phyloP scores from a whole-genome alignment of 1,284 basidiomycete species.

The Ceratobasidium sp. region DNA sequence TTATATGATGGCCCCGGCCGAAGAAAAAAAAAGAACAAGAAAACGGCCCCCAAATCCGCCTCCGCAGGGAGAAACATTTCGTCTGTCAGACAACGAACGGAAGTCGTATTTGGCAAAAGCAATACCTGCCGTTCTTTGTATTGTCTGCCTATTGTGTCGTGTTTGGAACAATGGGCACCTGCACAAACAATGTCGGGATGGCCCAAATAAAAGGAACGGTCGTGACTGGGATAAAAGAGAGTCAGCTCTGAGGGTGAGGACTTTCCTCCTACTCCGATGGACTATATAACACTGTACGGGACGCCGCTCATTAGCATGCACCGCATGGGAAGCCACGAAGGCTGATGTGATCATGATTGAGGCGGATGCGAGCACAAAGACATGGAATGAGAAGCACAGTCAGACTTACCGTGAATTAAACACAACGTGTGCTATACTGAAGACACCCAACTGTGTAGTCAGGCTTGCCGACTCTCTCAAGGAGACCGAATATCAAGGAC shows the following conservation, averaged over 20 bases:
- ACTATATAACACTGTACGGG: background rate
- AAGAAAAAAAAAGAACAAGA: constrained; percentile 13
- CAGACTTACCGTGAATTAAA: constrained; percentile 3
- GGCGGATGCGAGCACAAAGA: constrained; percentile 9
- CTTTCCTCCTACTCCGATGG: background rate
- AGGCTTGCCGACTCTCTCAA: no score
- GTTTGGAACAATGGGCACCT: constrained; percentile 28
- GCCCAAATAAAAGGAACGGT: background rate
- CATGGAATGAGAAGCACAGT: constrained; percentile 1
- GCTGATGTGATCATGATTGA: background rate
- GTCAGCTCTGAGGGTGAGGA: constrained; percentile 4
- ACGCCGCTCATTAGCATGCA: background rate
- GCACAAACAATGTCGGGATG: constrained; percentile 10
- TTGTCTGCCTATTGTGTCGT: constrained; percentile 4
- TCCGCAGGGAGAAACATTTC: constrained; percentile 19
- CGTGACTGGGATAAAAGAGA: constrained; percentile 15
- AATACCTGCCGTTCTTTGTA: constrained; percentile 3
- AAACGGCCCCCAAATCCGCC: background rate
- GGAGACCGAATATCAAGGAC: background rate
- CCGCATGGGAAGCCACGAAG: constrained; percentile 18
- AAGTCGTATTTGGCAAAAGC: background rate
- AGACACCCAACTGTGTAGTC: no score
- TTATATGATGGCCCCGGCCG: background rate
- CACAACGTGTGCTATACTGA: background rate
- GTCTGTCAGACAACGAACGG: constrained; percentile 4